Conservation (phyloP, 345 rosid genomes). For the Raphanus raphanistrum region DNA sequence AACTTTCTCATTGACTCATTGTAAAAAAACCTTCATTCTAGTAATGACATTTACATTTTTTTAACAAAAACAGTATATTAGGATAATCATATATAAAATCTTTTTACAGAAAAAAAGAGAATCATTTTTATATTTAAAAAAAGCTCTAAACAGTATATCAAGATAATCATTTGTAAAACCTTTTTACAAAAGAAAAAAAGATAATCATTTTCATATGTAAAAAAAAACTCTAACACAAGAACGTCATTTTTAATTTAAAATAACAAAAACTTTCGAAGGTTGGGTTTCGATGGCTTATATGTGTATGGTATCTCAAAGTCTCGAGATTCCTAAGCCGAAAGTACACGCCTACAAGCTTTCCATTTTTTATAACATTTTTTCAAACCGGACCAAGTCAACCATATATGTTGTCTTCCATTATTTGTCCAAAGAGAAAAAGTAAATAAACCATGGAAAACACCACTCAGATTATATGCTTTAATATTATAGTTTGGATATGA, state of each 20-base stretch:
- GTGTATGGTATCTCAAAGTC: constrained; percentile 34
- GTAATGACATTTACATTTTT: too few relatives aligned
- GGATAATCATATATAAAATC: too few relatives aligned
- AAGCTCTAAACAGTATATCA: too few relatives aligned
- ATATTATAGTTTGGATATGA: constrained; percentile 29
- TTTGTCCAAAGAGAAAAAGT: background rate
- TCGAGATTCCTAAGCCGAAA: constrained; percentile 20
- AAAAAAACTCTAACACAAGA: background rate
- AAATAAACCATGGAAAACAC: background rate
- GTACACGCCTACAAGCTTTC: constrained; percentile 1
- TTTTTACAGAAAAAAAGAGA: too few relatives aligned
- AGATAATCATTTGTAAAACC: too few relatives aligned
- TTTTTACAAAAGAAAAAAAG: too few relatives aligned
- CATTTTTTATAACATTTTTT: background rate
- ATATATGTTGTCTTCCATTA: constrained; percentile 8
- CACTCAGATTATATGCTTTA: constrained; percentile 9
- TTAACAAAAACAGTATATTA: too few relatives aligned
- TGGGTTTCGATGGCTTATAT: constrained; percentile 14
- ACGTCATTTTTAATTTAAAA: background rate
- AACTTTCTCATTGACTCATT: too few relatives aligned
- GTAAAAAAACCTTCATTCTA: too few relatives aligned
- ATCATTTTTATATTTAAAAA: too few relatives aligned
- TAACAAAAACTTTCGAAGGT: background rate
- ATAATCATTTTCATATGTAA: too few relatives aligned
- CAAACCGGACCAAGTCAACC: constrained; percentile 30